Evolutionary conservation across 441 rosid genomes (phyloP), one percentile per base, ranked within the genome.

Genomic region (Geranium incanum): DNA sequence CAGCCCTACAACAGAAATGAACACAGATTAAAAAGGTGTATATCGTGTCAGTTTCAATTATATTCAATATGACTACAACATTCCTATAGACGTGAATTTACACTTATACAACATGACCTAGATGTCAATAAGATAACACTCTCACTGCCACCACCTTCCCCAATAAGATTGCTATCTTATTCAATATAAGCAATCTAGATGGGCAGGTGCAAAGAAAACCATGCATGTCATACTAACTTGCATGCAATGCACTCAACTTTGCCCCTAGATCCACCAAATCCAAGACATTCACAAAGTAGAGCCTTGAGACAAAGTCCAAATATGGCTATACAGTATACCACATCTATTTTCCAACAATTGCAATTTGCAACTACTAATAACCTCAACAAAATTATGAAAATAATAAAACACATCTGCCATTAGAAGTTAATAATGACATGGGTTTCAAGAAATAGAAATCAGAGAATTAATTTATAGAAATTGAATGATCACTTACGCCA

Each of bases 401-500:
- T 19, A 67, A 23, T n/a, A 60, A 18, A 59, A 4, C 39, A 66
- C 48, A 28, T 21, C 9, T 12, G 6, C 38, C 55, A 11, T 48
- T 48, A 15, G 36, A 63, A 19, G n/a, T 0, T 19, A 33, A 63
- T 57, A 57, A 15, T 16, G 8, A 55, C 5, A 1, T 16, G 55
- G 11, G 12, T 57, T 23, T 57, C 28, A 57, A 57, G 5, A 23
- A 12, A 71, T 70, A 72, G 9, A 63, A 21, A 69, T 19, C 37
- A 64, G 50, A 68, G 45, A 37, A 16, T 11, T 57, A 9, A 21
- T 52, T 41, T 6, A 6, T 33, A 37, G 39, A 37, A 9, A 68
- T 37, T 50, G 39, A 55, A 1, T 6, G 36, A 62, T 57, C 50
- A 84, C 99, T 90, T 85, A 95, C 97, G 99, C 99, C 89, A 95